These are phyloP conservation scores for Rhynchospora pubera DNA, from an alignment of 176 grass and related monocot species.

Conservation along the genomic window DNA sequence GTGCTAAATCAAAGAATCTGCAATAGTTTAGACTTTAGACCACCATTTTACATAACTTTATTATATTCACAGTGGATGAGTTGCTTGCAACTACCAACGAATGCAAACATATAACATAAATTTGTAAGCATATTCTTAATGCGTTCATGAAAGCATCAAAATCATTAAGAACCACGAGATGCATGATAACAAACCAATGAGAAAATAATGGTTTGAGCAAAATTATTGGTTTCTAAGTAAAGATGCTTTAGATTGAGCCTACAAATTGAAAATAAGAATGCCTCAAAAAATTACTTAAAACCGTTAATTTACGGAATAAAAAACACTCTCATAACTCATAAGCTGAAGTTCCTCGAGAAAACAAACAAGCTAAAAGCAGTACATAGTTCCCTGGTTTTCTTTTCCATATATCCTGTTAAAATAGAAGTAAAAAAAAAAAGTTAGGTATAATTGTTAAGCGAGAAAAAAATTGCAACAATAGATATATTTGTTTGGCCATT, in stretches of 20 bases:
- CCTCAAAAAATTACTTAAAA: background rate
- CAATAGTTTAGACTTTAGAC: background rate
- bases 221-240: background rate
- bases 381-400: background rate
- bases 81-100: background rate
- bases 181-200: background rate
- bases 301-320: background rate
- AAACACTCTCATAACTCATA: background rate
- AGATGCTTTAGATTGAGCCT: background rate
- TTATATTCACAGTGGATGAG: slow-evolving; percentile 5
- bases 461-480: background rate
- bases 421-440: background rate
- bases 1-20: slow-evolving; percentile 4
- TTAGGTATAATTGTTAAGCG: background rate
- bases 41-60: slow-evolving; percentile 4
- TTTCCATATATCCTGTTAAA: background rate
- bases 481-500: background rate
- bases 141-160: background rate
- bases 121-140: background rate
- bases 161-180: background rate
- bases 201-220: background rate
- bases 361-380: background rate
- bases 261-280: background rate
- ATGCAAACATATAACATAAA: background rate
- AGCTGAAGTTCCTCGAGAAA: background rate